Conservation (phyloP, 257 asterid genomes). For the Gynochthodes officinalis region DNA sequence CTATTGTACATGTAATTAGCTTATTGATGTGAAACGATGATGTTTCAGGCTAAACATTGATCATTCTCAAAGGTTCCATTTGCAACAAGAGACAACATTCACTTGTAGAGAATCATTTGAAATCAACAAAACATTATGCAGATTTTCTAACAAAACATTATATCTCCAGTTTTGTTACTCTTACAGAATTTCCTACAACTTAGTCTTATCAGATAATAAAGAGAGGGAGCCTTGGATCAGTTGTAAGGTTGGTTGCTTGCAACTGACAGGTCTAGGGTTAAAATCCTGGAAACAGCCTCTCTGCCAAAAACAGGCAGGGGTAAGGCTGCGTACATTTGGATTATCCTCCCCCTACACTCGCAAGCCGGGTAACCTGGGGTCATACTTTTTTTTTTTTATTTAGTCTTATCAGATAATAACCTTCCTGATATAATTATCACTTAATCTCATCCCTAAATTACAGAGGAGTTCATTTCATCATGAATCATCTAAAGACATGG, state of each 20-base stretch:
- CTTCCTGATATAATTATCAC: neutral
- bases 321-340: no score
- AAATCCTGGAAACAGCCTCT: no score
- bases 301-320: no score
- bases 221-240: no score
- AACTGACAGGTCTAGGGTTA: no score
- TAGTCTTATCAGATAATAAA: neutral
- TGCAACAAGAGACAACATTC: conserved; percentile 12
- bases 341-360: no score
- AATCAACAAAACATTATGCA: neutral
- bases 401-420: neutral
- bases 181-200: neutral
- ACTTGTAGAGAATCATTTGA: conserved; percentile 5
- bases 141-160: neutral
- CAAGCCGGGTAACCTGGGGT: no score
- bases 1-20: neutral
- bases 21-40: neutral
- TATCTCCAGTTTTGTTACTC: neutral
- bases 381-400: no score
- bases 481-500: neutral
- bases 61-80: conserved; percentile 1
- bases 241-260: no score
- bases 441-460: neutral
- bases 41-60: neutral
- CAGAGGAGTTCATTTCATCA: neutral